phyloP scores from a whole-genome alignment of 805 yeast genomes.

The Lipomyces japonicus region DNA sequence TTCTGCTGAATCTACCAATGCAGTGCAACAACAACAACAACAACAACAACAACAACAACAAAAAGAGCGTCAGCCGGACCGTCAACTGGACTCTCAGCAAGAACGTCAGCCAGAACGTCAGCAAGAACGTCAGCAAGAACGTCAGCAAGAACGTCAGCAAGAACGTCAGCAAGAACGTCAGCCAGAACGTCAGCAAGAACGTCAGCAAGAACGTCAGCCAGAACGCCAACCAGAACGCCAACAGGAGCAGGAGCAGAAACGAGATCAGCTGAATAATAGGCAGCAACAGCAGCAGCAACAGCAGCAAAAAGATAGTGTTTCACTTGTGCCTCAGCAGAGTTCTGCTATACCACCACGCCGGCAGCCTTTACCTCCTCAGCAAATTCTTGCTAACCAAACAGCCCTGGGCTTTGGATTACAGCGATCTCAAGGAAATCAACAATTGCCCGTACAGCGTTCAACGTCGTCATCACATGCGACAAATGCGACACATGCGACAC shows the following conservation, averaged over 20 bases:
- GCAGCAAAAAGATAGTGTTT: not conserved
- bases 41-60: not conserved
- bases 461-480: not conserved
- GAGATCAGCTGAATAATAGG: not conserved
- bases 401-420: not conserved
- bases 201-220: not conserved
- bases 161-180: not conserved
- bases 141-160: not conserved
- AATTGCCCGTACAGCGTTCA: not conserved
- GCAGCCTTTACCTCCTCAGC: not conserved
- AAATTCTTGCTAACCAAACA: not conserved
- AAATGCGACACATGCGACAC: not conserved
- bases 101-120: not conserved
- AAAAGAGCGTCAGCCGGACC: not conserved
- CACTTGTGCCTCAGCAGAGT: not conserved
- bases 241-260: not conserved
- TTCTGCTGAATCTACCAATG: slow-evolving; percentile 5
- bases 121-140: not conserved
- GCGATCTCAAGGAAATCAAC: not conserved
- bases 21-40: no score
- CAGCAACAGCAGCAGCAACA: not conserved
- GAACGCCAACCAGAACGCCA: not conserved
- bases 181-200: not conserved
- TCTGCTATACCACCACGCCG: not conserved
- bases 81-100: not conserved